Conservation (phyloP, 352 stramenopile genomes). For the Aphanomyces astaci region DNA sequence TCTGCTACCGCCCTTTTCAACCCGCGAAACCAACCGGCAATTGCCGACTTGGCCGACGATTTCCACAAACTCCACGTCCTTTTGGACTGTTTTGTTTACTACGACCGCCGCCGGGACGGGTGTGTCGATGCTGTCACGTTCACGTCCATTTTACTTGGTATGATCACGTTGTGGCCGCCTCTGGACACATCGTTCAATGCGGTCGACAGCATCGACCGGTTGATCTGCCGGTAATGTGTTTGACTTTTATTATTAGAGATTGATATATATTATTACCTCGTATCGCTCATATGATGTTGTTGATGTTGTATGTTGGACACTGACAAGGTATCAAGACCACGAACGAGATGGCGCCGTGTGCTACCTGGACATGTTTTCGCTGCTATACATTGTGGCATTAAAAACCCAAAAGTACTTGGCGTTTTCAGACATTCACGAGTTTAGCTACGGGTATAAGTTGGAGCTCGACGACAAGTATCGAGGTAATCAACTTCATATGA, state of each 20-base stretch:
- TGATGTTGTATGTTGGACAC: too few species aligned
- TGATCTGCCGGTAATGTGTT: slow-evolving; percentile 3
- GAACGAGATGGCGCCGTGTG: slow-evolving; percentile 55
- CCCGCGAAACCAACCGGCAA: not conserved
- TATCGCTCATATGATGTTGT: too few species aligned
- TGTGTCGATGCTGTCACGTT: slow-evolving; percentile 11
- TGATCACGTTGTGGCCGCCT: slow-evolving; percentile 10
- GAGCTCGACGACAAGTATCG: slow-evolving; percentile 47
- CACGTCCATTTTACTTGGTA: not conserved
- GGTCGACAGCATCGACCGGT: not conserved
- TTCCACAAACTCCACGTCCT: slow-evolving; percentile 1
- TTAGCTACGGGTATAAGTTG: slow-evolving; percentile 71
- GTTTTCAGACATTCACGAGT: slow-evolving; percentile 60
- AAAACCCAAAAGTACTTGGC: slow-evolving; percentile 44
- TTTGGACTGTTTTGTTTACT: slow-evolving; percentile 20
- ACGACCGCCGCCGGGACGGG: slow-evolving; percentile 13
- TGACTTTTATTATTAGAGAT: too few species aligned
- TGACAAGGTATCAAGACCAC: slow-evolving; percentile 28
- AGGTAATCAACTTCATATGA: slow-evolving; percentile 1
- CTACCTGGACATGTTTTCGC: slow-evolving; percentile 78
- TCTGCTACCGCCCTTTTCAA: not conserved
- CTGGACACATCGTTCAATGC: not conserved
- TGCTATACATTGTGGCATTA: slow-evolving; percentile 68
- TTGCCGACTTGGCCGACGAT: not conserved
- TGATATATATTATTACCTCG: too few species aligned